Evolutionary conservation across 371 early-diverging fungal species (phyloP), one percentile per base, ranked within the genome.

Genomic region (Saksenaea vasiformis): DNA sequence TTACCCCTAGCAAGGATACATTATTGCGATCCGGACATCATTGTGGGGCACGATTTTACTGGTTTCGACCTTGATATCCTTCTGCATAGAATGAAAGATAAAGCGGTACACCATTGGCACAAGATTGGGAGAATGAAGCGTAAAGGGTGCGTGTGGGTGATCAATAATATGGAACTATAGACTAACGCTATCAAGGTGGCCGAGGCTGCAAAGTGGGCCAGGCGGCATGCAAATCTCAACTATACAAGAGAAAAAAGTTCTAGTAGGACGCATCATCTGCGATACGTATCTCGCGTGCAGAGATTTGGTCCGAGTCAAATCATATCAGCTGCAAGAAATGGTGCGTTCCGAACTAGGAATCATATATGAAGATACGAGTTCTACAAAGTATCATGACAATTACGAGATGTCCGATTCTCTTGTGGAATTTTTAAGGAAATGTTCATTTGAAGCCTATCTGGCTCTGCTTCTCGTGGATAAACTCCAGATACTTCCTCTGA

Each of bases 1-100:
- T 38, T 55, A n/a, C 17, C 13, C 3, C 10, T 61, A 44, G 87
- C 92, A 13, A 71, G 79, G 10, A 76, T 96, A 39, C 83, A 88
- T 43, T 66, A 72, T 37, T 37, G 69, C 8, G 97, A 97, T 65
- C 96, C 96, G 0, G 97, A 97, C 72, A 79, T 97, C 5, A 69
- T 96, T 53, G 90, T 95, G 11, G 95, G 96, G 19, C 97, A 97
- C 80, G 95, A 95, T 68, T 89, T 95, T 70, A 76, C 92, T 41
- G 95, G 92, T 8, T 93, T 94, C 67, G 93, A 90, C 59, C 79
- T 97, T 31, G 94, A 93, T 63, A 89, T 95, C 24, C 77, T 97
- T 7, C 72, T 95, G 54, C 91, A 91, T 64, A 89, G 96, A 17
- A 86, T 95, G 91, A 91, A 92, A 62, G 82, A 76, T 8, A 76